Evolutionary conservation across 2,329 filamentous ascomycete species (phyloP).

Genomic region (Monilinia aucupariae): DNA sequence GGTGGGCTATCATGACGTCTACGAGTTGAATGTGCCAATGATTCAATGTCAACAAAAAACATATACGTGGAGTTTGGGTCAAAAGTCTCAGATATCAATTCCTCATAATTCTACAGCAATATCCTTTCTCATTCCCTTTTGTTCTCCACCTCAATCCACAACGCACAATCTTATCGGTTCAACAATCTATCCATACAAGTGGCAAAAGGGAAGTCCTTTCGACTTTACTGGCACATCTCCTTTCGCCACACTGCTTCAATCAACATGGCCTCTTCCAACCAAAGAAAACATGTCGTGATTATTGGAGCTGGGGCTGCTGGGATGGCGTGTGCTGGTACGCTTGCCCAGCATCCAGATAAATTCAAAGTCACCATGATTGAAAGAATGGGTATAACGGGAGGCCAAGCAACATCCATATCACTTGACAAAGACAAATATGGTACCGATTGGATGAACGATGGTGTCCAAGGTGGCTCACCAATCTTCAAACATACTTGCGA

Average conservation of each 20-base stretch:
- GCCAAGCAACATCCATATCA: conserved; percentile 55
- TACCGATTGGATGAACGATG: conserved; percentile 57
- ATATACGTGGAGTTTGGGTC: not conserved
- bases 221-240: not conserved
- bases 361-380: conserved; percentile 63
- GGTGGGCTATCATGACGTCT: conserved; percentile 4
- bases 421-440: conserved; percentile 52
- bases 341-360: conserved; percentile 58
- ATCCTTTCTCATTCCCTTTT: not conserved
- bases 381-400: conserved; percentile 51
- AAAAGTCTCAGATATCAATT: not conserved
- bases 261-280: conserved; percentile 1
- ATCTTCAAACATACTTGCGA: conserved; percentile 65
- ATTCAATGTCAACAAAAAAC: not conserved
- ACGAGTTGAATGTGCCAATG: not conserved
- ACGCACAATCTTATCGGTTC: no score
- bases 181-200: not conserved
- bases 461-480: conserved; percentile 53
- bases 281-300: conserved; percentile 48
- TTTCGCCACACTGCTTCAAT: not conserved
- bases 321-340: conserved; percentile 57
- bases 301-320: conserved; percentile 60
- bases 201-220: not conserved
- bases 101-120: not conserved
- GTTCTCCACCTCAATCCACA: not conserved